phyloP scores from a whole-genome alignment of 345 rosid genomes.

The Angophora floribunda region DNA sequence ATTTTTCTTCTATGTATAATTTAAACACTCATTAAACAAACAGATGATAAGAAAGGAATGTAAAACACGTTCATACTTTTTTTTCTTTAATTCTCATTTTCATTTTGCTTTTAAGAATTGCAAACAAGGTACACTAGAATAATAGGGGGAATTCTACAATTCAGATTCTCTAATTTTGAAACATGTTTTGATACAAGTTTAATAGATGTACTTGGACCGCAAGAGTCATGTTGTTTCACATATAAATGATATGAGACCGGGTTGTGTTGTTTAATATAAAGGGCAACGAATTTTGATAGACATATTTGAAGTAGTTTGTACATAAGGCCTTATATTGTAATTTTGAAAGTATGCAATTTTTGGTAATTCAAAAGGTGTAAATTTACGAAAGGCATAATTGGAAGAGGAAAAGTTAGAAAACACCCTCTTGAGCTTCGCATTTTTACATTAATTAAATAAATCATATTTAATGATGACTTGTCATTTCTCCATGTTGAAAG shows the following conservation, averaged over 20 bases:
- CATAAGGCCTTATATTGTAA: neutral
- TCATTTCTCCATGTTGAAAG: neutral
- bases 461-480: neutral
- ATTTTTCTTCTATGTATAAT: too few species aligned
- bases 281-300: neutral
- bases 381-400: neutral
- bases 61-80: neutral
- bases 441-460: neutral
- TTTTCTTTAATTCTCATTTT: neutral
- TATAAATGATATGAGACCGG: neutral
- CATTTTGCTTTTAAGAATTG: neutral
- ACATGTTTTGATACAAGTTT: neutral
- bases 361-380: neutral
- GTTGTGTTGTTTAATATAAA: too few species aligned
- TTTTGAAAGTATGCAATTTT: neutral
- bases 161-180: neutral
- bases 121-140: too few species aligned
- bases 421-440: neutral
- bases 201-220: neutral
- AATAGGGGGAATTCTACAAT: neutral
- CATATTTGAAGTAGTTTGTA: neutral
- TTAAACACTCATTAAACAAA: too few species aligned
- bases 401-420: too few species aligned
- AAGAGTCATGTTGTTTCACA: neutral
- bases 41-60: too few species aligned